Evolutionary conservation across 192 early-diverging fungal genomes (phyloP).

Genomic region (Gonapodya sp.): DNA sequence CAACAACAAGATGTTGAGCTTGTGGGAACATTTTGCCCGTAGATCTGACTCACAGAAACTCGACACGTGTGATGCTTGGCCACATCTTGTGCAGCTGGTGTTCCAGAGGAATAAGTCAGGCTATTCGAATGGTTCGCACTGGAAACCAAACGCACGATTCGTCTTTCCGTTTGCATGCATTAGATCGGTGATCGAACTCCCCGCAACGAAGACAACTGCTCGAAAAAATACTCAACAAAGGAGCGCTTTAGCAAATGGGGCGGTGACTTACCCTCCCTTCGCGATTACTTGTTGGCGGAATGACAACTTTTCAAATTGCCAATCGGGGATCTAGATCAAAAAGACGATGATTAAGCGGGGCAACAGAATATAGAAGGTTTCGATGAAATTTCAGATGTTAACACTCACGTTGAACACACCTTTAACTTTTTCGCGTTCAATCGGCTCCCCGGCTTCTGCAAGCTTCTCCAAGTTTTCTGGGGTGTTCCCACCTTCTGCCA

Average conservation of each 20-base stretch:
- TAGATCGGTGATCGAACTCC: neutral
- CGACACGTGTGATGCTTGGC: neutral
- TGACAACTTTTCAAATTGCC: neutral
- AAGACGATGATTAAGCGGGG: neutral
- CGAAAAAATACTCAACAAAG: neutral
- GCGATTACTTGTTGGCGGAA: neutral
- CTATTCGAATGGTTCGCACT: neutral
- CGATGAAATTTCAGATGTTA: neutral
- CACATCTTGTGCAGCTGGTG: neutral
- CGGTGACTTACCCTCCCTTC: neutral
- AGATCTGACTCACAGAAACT: neutral
- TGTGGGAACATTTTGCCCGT: neutral
- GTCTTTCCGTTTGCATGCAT: neutral
- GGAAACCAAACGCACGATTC: neutral
- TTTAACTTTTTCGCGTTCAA: neutral
- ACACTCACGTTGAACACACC: neutral
- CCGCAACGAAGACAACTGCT: neutral
- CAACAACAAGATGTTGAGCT: neutral
- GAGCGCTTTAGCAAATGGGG: neutral
- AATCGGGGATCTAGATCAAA: neutral
- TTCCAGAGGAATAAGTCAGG: neutral
- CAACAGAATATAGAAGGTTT: no score
- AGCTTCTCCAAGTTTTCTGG: neutral
- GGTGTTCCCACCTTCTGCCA: neutral
- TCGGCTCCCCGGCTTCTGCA: neutral